Base-by-base conservation (phyloP, 805 yeast species). In the Wickerhamomyces queroliae region DNA sequence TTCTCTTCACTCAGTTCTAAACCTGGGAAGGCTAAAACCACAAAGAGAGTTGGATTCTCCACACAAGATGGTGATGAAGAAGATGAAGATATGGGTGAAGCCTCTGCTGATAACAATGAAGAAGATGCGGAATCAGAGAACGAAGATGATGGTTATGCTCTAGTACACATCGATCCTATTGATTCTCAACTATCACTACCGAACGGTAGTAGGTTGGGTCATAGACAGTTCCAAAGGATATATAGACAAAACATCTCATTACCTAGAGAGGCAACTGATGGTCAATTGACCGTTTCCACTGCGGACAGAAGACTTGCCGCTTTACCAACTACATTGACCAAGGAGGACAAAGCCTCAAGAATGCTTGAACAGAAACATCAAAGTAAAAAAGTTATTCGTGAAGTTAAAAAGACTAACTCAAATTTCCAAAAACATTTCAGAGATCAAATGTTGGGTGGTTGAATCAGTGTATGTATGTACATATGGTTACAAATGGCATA, bases 361-460 rank as follows among this genome's bases (percentile, higher is more conserved):
- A 48, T 56, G 44, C 45, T 62, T 42, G 77, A 66, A 57, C 66
- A 65, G 66, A 71, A 62, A 61, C 66, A 66, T 55, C 64, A 63
- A 46, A 62, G 63, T 45, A 61, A 59, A 45, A 52, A 61, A 19
- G 46, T 67, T 38, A 58, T 63, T 28, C 66, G 79, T 46, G 84
- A 86, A 23, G 74, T 78, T 40, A 84, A 78, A 60, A 77, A 77
- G 57, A 67, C 80, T 25, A 10, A 16, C 12, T n/a, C 15, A 58
- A 93, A 91, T 63, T 74, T 78, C 70, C 96, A 91, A 71, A 76
- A 78, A 23, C 95, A 93, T 58, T 87, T 63, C 69, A 74, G 95
- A 57, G 95, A 88, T 57, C 81, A 78, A 55, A 62, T 85, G 49
- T 66, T 87, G 44, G 68, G 66, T 28, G 52, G 54, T 42, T 48